Evolutionary conservation across 1,284 basidiomycete genomes (phyloP).

Genomic region (Phylloboletellus chloephorus): DNA sequence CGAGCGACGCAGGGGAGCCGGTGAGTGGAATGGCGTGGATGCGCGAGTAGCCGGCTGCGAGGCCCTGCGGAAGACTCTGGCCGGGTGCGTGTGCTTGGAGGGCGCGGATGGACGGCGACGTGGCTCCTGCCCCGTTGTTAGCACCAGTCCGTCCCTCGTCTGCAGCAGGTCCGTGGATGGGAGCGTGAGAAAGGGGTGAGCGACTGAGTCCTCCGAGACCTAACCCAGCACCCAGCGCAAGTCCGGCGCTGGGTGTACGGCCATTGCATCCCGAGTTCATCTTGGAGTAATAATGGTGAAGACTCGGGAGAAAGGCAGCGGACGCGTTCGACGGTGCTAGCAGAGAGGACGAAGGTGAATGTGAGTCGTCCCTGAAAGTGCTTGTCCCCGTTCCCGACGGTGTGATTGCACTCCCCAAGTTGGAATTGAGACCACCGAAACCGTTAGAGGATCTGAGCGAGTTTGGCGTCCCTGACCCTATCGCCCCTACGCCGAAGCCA

Average conservation of each 20-base stretch:
- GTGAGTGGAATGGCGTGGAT: conserved; percentile 68
- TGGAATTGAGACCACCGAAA: conserved; percentile 27
- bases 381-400: conserved; percentile 13
- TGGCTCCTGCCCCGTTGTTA: conserved; percentile 28
- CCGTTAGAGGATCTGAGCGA: conserved; percentile 44
- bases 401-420: conserved; percentile 10
- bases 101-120: conserved; percentile 64
- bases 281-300: conserved; percentile 58
- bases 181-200: conserved; percentile 28
- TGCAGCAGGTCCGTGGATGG: conserved; percentile 28
- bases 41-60: conserved; percentile 80
- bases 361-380: conserved; percentile 36
- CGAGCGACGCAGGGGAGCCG: conserved; percentile 33
- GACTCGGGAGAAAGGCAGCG: conserved; percentile 67
- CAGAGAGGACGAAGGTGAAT: conserved; percentile 37
- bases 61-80: conserved; percentile 80
- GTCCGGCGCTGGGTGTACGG: conserved; percentile 20
- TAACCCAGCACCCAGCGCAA: conserved; percentile 24
- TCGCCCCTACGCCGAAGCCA: conserved; percentile 24
- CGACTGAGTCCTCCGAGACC: conserved; percentile 27
- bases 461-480: conserved; percentile 42
- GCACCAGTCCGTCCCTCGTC: conserved; percentile 34
- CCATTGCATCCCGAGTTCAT: conserved; percentile 32
- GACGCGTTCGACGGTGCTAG: conserved; percentile 68
- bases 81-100: conserved; percentile 77